Evolutionary conservation across 2,329 filamentous ascomycete genomes (phyloP).

Genomic region (Lecanosticta acicola): DNA sequence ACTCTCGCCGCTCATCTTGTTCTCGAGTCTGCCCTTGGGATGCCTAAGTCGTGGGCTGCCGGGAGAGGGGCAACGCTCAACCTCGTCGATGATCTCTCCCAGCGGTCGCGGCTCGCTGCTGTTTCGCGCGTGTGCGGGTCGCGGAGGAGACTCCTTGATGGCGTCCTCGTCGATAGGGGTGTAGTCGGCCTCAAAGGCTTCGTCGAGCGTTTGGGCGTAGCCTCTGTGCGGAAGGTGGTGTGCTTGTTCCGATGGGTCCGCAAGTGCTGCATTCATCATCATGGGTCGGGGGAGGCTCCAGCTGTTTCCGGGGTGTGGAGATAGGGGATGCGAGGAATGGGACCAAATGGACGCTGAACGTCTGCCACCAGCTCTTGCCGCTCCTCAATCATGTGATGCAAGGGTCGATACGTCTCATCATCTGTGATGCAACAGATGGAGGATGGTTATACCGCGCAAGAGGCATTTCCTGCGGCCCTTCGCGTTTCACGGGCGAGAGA

Average conservation of each 20-base stretch:
- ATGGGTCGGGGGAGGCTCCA: too few species aligned
- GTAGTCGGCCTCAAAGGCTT: slow-evolving; percentile 19
- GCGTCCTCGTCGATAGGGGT: slow-evolving; percentile 18
- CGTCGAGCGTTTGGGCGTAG: slow-evolving; percentile 38
- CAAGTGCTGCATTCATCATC: slow-evolving; percentile 40
- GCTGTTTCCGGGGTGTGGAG: slow-evolving; percentile 3
- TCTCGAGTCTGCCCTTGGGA: slow-evolving; percentile 25
- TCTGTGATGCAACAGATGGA: too few species aligned
- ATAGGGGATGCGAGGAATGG: neutral
- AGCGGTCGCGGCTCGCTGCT: slow-evolving; percentile 30
- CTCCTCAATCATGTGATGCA: too few species aligned
- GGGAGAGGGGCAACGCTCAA: slow-evolving; percentile 24
- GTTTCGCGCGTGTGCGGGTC: slow-evolving; percentile 19
- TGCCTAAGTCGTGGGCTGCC: slow-evolving; percentile 28
- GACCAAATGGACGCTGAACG: too few species aligned
- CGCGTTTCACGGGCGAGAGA: neutral
- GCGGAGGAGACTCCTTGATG: slow-evolving; percentile 35
- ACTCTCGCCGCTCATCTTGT: slow-evolving; percentile 18
- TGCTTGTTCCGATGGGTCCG: slow-evolving; percentile 36
- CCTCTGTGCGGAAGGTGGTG: slow-evolving; percentile 39
- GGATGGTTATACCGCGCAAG: neutral
- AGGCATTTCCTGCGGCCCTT: neutral
- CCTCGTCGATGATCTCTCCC: slow-evolving; percentile 33
- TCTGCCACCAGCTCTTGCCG: too few species aligned
- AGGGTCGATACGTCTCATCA: too few species aligned